Evolutionary conservation across 2,329 filamentous ascomycete genomes (phyloP).

Genomic region (Fonsecaea pugnacius): DNA sequence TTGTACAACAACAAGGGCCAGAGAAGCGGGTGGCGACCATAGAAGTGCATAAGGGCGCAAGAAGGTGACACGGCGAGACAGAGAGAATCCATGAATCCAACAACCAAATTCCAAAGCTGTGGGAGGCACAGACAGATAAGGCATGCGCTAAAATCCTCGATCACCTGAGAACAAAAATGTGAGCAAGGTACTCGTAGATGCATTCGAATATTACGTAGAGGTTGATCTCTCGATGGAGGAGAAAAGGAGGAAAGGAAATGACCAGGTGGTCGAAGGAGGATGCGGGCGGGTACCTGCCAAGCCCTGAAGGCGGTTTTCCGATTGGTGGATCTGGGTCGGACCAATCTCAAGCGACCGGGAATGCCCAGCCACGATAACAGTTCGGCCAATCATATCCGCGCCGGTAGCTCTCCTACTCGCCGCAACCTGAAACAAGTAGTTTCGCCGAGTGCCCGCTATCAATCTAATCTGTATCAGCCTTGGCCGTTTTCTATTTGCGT

Average conservation of each 20-base stretch:
- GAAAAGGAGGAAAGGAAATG: background rate
- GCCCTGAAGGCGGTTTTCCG: background rate
- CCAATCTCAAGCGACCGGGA: constrained; percentile 8
- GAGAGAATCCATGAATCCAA: background rate
- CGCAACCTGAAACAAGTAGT: constrained; percentile 12
- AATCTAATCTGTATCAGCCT: constrained; percentile 1
- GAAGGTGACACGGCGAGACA: constrained; percentile 5
- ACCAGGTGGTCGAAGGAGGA: constrained; percentile 11
- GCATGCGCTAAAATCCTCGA: constrained; percentile 1
- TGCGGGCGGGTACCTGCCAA: constrained; percentile 19
- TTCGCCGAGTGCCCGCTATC: background rate
- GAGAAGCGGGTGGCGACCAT: constrained; percentile 1
- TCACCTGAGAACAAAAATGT: background rate
- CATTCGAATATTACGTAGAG: background rate
- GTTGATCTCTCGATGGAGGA: background rate
- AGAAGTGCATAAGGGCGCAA: background rate
- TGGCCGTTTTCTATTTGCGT: constrained; percentile 1
- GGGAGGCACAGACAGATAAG: background rate
- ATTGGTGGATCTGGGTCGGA: constrained; percentile 5
- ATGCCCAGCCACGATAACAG: background rate
- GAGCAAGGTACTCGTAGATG: background rate
- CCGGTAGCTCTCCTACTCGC: background rate
- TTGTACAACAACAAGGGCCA: constrained; percentile 16
- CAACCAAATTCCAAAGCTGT: background rate
- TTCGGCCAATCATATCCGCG: background rate